phyloP scores from a whole-genome alignment of 352 stramenopile genomes.

The Globisporangium splendens region DNA sequence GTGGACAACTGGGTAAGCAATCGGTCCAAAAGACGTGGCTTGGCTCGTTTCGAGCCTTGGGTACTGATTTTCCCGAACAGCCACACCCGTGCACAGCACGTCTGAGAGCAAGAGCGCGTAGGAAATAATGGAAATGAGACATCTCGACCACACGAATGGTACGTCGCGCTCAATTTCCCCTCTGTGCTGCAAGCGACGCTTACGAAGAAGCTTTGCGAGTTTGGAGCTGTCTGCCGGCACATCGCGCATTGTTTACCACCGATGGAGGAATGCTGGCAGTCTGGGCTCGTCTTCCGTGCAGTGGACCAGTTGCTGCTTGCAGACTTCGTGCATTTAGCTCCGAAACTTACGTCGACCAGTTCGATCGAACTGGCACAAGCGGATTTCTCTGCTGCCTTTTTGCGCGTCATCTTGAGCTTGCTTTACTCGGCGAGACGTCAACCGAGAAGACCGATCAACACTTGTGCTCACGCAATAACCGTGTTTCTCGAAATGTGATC shows the following conservation, averaged over 20 bases:
- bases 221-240: background rate
- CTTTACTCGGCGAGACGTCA: too few species aligned
- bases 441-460: too few species aligned
- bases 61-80: background rate
- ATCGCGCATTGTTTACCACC: too few species aligned
- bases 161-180: slow-evolving; percentile 7
- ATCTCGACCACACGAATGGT: slow-evolving; percentile 13
- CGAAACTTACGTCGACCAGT: background rate
- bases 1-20: slow-evolving; percentile 5
- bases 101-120: slow-evolving; percentile 21
- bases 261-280: too few species aligned
- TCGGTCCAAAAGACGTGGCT: slow-evolving; percentile 10
- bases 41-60: slow-evolving; percentile 1
- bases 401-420: too few species aligned
- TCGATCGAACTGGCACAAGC: too few species aligned
- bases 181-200: background rate
- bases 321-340: background rate
- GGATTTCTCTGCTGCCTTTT: background rate
- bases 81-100: slow-evolving; percentile 10
- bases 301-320: background rate
- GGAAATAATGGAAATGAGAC: slow-evolving; percentile 11
- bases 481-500: too few species aligned
- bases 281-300: background rate
- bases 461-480: too few species aligned
- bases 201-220: background rate